Base-by-base conservation (phyloP, 2,329 filamentous ascomycete genomes). In the Thielaviopsis populi region DNA sequence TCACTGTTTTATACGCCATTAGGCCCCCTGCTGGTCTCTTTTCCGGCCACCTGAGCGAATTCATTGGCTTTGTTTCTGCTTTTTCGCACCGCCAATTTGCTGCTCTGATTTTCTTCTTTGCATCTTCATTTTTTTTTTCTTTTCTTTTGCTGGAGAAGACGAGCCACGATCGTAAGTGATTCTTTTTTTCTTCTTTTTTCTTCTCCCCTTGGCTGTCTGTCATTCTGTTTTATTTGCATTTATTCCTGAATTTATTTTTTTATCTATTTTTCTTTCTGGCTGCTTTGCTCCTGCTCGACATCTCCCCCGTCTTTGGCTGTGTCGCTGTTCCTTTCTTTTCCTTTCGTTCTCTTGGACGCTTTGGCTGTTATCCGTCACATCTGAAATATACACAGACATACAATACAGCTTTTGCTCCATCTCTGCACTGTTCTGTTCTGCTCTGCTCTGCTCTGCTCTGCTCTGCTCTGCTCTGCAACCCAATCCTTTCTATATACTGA, bases 1-100 rank as follows among this genome's bases (percentile, higher is more conserved):
- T n/a, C 53, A 33, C 53, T 56, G 53, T 56, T 56, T 56, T 56
- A 30, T n/a, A n/a, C 53, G 27, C 53, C 50, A n/a, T 15, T 30
- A 30, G 13, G 2, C 50, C 46, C 33, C 33, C 33, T 37, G 33
- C 33, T 46, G 42, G 5, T 56, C 27, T 56, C 24, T 56, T 53
- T 53, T 56, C 24, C 30, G 50, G 50, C 2, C 42, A 33, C 50
- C 30, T 56, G 15, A 56, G 17, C 30, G 17, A 30, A n/a, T 56
- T 33, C 19, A 17, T 30, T 54, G 13, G 24, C 11, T 50, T 19
- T 50, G 8, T 24, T 50, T 46, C 33, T 37, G n/a, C 33, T 37
- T 46, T 46, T 46, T 17, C 11, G 41, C 41, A 42, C 42, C 42
- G n/a, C 42, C 42, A 46, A 46, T 46, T 46, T 46, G 15, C 42